Evolutionary conservation across 2,329 filamentous ascomycete genomes (phyloP), one percentile per base, ranked within the genome.

Genomic region (Ustulina deusta): DNA sequence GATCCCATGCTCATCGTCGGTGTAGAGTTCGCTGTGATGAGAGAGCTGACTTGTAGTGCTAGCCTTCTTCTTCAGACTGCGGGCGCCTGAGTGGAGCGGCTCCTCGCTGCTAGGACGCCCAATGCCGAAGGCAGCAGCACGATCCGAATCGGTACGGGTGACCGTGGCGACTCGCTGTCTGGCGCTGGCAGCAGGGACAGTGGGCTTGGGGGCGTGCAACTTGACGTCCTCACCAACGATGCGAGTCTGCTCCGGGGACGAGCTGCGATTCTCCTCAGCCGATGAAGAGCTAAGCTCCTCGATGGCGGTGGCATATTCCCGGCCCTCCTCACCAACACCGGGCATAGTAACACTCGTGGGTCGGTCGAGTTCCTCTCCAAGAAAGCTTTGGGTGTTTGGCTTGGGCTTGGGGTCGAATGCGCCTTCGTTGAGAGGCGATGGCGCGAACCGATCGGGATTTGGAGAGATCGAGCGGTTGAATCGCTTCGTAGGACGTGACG

Each of bases 111-210:
- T 85, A 44, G 89, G 84, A 64, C 89, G 90, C 71, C 93, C 93
- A 76, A 97, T 89, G 70, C 94, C 94, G 68, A 91, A 93, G n/a
- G 92, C 89, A 20, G 93, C 93, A 69, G 93, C 94, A 78, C 90
- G 90, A 55, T 90, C 89, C n/a, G 93, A 97, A 81, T 97, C 94
- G 72, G 94, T 97, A 72, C 93, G 91, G 38, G 95, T 97, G 68
- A 97, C 94, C 15, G 88, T 85, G 77, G 91, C 89, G 58, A 97
- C 93, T 75, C 92, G 89, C 78, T 93, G 89, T 81, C 94, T 96
- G 67, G 94, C 94, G 75, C 91, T 96, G 22, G 89, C 88, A 52
- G 88, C 89, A 10, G 94, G 91, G 70, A 97, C 85, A 15, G 94
- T 97, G 6, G 95, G 94, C 80, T 90, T 96, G 2, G 95, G 95